Base-by-base conservation (phyloP, 495 filamentous ascomycete genomes). In the Aspergillus coremiiformis region DNA sequence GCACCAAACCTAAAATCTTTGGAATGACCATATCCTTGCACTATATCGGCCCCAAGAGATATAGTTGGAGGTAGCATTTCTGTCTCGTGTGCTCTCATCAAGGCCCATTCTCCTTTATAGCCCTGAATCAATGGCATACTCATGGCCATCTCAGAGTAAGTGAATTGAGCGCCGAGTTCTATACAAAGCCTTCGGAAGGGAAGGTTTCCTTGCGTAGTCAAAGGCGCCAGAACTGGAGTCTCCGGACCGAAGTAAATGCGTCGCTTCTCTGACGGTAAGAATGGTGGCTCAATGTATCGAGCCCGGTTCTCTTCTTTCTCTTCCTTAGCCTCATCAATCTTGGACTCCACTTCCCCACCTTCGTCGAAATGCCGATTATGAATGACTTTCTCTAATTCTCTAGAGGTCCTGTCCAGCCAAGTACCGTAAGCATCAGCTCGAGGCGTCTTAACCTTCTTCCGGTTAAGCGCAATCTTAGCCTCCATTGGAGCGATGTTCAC, bases 101-200 rank as follows among this genome's bases (percentile, higher is more conserved):
- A 70, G 15, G 93, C 90, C 93, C 93, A 98, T 73, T 98, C 93
- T 1, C 80, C 75, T 63, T 90, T 95, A 43, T 84, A 77, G 9
- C 93, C 93, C 66, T 96, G 90, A n/a, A 98, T 76, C 44, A 98
- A 69, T 11, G 90, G 89, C 58, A 95, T 67, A 32, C 89, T 82
- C 83, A 97, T 87, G 4, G 94, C 93, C 93, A 98, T 98, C 63
- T 98, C 93, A 0, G 93, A 97, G 72, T 96, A 97, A 3, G 92
- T 98, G 30, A 94, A 71, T 56, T 95, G 87, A 17, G 93, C 91
- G 20, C 93, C 94, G 17, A 96, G 79, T 46, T 86, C 83, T 0
- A 84, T 82, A 60, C 93, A 97, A n/a, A 98, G 80, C 46, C 94
- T 81, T 39, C 93, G 86, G 74, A 96, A 98, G 1, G 93, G 94